Conservation (phyloP, 1,139 yeast species). For the Yamadazyma dushanensis region DNA sequence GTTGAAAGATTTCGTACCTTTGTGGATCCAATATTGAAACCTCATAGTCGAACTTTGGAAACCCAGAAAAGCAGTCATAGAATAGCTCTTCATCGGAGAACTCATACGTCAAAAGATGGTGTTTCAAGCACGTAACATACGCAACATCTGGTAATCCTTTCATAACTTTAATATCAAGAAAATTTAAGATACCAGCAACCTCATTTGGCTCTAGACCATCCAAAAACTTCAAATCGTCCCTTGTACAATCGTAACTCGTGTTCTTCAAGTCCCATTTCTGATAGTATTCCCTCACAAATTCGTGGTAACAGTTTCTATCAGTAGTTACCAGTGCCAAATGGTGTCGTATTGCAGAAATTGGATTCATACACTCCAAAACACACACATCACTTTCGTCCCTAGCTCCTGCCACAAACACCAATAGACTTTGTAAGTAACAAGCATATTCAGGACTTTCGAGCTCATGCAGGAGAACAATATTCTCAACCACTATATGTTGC, state of each 20-base stretch:
- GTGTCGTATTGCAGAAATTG: conserved; percentile 3
- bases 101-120: background rate
- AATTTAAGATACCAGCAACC: conserved; percentile 2
- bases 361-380: conserved; percentile 8
- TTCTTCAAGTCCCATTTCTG: conserved; percentile 5
- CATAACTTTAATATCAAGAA: conserved; percentile 1
- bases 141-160: background rate
- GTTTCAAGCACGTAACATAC: conserved; percentile 1
- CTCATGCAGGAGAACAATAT: conserved; percentile 12
- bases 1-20: conserved; percentile 13
- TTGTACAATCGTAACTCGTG: conserved; percentile 6
- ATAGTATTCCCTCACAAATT: conserved; percentile 4
- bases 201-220: conserved; percentile 3
- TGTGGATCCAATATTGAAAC: conserved; percentile 1
- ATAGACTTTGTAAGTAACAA: conserved; percentile 10
- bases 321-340: conserved; percentile 4
- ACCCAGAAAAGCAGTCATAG: conserved; percentile 2
- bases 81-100: background rate
- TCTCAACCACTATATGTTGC: conserved; percentile 5
- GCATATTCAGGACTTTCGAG: conserved; percentile 7
- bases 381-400: background rate
- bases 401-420: conserved; percentile 1
- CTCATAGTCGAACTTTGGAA: conserved; percentile 3
- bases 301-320: conserved; percentile 3
- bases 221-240: conserved; percentile 8